Percentiles rank a stretch among this genome's conserved stretches.
phyloP scores from a whole-genome alignment of 768 basidiomycete genomes.

The Hirschioporus abietinus region DNA sequence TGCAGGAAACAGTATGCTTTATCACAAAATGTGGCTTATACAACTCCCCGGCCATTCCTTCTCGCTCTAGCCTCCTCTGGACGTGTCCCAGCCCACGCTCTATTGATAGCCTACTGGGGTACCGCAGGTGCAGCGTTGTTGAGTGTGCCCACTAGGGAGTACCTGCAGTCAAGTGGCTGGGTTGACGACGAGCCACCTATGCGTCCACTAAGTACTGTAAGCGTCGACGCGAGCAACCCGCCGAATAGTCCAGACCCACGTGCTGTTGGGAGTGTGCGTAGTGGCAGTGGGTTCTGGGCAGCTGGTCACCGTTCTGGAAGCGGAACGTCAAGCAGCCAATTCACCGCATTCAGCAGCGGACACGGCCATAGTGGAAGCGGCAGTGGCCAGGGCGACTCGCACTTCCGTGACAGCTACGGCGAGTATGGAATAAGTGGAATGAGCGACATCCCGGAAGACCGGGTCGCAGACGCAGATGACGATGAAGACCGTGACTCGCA shows the following conservation, averaged over 20 bases:
- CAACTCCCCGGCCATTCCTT: slow-evolving; percentile 70
- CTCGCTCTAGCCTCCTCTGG: slow-evolving; percentile 54
- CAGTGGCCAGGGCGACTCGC: not conserved
- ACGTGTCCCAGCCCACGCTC: slow-evolving; percentile 63
- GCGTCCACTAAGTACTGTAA: slow-evolving; percentile 17
- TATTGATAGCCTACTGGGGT: slow-evolving; percentile 82
- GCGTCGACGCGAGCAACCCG: slow-evolving; percentile 7
- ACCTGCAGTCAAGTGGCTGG: slow-evolving; percentile 84
- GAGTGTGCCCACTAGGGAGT: slow-evolving; percentile 77
- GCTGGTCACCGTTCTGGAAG: slow-evolving; percentile 27
- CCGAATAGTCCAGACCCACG: slow-evolving; percentile 5
- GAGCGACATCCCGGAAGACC: not conserved
- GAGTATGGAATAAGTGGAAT: not conserved
- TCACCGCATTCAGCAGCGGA: not conserved
- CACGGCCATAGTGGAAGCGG: not conserved
- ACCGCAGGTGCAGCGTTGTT: slow-evolving; percentile 75
- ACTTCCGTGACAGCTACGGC: not conserved
- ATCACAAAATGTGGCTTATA: slow-evolving; percentile 50
- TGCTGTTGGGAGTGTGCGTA: slow-evolving; percentile 38
- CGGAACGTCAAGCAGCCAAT: not conserved
- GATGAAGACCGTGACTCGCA: slow-evolving; percentile 8
- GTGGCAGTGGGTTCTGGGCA: slow-evolving; percentile 77
- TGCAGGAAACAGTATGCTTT: slow-evolving; percentile 62
- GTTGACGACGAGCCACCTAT: slow-evolving; percentile 41
- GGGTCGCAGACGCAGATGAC: slow-evolving; percentile 2